These are phyloP conservation scores for Fusarium sp. DNA, from an alignment of 2,329 filamentous ascomycete genomes.

Conservation along the genomic window DNA sequence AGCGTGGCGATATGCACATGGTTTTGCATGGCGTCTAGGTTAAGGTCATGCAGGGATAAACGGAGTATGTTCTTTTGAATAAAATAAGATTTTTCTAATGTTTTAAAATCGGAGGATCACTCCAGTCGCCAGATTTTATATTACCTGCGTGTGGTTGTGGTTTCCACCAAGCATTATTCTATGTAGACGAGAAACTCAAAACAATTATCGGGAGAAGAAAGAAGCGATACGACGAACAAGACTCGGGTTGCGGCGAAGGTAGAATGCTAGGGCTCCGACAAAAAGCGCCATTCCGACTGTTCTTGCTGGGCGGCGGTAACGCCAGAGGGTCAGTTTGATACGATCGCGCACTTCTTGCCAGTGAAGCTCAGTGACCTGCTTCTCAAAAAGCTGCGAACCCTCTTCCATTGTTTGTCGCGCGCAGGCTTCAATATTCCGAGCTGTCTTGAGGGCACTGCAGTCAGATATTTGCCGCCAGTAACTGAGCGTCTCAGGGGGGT, in stretches of 20 bases:
- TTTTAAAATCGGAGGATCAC: slow-evolving; percentile 5
- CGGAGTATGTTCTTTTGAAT: slow-evolving; percentile 21
- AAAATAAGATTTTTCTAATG: slow-evolving; percentile 19
- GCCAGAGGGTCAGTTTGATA: slow-evolving; percentile 62
- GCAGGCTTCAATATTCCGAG: slow-evolving; percentile 65
- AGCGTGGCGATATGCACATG: slow-evolving; percentile 33
- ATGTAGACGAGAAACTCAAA: not conserved
- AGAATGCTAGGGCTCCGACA: slow-evolving; percentile 76
- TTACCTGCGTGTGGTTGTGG: slow-evolving; percentile 6
- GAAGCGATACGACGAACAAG: slow-evolving; percentile 47
- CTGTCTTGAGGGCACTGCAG: slow-evolving; percentile 88
- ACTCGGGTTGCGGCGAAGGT: slow-evolving; percentile 66
- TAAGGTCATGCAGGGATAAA: slow-evolving; percentile 30
- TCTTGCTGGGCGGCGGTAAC: slow-evolving; percentile 73
- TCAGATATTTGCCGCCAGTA: slow-evolving; percentile 79
- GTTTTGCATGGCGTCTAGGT: slow-evolving; percentile 45
- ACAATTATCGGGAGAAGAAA: slow-evolving; percentile 43
- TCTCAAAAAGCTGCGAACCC: slow-evolving; percentile 75
- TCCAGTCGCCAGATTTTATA: slow-evolving; percentile 16
- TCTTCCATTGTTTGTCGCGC: slow-evolving; percentile 71
- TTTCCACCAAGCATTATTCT: not conserved
- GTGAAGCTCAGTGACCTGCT: slow-evolving; percentile 78
- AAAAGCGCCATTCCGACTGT: slow-evolving; percentile 73
- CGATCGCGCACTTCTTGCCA: slow-evolving; percentile 66
- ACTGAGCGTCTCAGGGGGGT: slow-evolving; percentile 79